Evolutionary conservation across 805 yeast species (phyloP), one percentile per base, ranked within the genome.

Genomic region (Candida tibetensis): DNA sequence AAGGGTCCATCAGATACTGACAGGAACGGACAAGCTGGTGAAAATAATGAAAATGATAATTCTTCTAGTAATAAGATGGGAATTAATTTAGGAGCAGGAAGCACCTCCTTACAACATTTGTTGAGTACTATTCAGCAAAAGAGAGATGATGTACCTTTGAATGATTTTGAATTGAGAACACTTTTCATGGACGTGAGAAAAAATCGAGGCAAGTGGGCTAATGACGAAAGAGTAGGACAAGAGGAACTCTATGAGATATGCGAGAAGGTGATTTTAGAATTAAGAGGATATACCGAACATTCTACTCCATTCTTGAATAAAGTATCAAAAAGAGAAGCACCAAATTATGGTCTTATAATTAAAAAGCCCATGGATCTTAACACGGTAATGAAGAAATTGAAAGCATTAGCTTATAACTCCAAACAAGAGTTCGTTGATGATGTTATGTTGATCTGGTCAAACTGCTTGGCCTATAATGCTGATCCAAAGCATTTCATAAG

Each of bases 271-370:
- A 90, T 91, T 0, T 66, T 82, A 46, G 98, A 93, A 52, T 66
- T 93, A 22, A 74, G 99, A 54, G 86, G 91, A 5, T 87, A 84
- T 49, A 91, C 99, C 0, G 97, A 93, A 54, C 98, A 93, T 62
- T 89, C 97, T 0, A 89, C 97, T 1, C 95, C 98, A 0, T 93
- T 93, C 55, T 70, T 93, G 48, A 93, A 90, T 63, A 86, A 87
- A 55, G 99, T 93, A n/a, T 87, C 93, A 41, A 93, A 93, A 57
- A 75, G 99, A 39, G 99, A 93, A 53, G 99, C 99, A 0, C 99
- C 99, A 5, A 93, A 93, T 57, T 93, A 93, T 62, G 88, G 88
- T 47, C 82, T 83, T 40, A 74, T 93, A 29, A 91, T 93, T 52
- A 90, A 88, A 51, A 79, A 77, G 41, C 98, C 99, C 16, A 93